Conservation (phyloP, 805 yeast genomes). For the Candida chauliodis region DNA sequence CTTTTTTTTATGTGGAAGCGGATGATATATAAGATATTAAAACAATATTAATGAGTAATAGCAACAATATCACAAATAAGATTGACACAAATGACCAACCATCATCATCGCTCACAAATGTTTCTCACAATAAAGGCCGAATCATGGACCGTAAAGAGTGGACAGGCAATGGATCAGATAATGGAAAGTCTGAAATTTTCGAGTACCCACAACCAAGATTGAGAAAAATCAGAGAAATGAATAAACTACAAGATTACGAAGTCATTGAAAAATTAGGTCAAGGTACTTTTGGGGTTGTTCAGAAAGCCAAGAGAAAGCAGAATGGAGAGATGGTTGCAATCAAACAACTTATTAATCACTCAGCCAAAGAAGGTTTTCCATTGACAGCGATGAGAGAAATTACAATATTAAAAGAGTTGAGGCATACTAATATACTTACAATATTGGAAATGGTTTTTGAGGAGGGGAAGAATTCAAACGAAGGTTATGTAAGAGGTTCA, state of each 20-base stretch:
- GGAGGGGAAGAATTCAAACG: conserved; percentile 28
- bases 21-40: not conserved
- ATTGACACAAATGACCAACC: not conserved
- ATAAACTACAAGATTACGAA: conserved; percentile 26
- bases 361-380: conserved; percentile 81
- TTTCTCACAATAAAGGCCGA: not conserved
- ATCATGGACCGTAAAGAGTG: no score
- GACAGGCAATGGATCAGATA: no score
- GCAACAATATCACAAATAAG: not conserved
- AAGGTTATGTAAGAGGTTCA: conserved; percentile 37
- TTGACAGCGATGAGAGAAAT: conserved; percentile 94
- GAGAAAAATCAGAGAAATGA: conserved; percentile 20
- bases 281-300: conserved; percentile 68
- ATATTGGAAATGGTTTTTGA: conserved; percentile 70
- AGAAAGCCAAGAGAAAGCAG: conserved; percentile 62
- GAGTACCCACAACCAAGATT: conserved; percentile 1
- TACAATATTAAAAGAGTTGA: conserved; percentile 66
- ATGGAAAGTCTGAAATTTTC: no score
- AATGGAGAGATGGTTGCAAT: conserved; percentile 72
- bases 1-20: no score
- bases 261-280: conserved; percentile 39
- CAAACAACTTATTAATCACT: conserved; percentile 77
- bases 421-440: conserved; percentile 70
- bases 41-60: not conserved
- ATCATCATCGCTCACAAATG: not conserved